Evolutionary conservation across 257 asterid genomes (phyloP).

Genomic region (Ballota nigra): DNA sequence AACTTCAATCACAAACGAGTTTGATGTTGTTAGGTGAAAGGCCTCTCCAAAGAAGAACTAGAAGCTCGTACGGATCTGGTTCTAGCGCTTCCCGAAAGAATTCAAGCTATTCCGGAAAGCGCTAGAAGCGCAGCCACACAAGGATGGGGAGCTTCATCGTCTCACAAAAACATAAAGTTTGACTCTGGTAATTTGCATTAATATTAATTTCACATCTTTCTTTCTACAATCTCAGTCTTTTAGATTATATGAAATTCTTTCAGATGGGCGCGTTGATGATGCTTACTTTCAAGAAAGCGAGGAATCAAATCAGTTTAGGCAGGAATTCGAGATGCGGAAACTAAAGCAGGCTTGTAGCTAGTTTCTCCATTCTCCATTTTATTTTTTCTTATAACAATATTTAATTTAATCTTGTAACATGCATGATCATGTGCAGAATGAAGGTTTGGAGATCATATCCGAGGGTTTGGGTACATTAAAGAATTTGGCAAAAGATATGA

Average conservation of each 20-base stretch:
- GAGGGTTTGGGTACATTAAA: conserved; percentile 76
- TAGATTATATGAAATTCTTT: too few species aligned
- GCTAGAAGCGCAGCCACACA: conserved; percentile 27
- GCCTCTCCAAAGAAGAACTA: conserved; percentile 58
- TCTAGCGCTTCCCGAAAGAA: conserved; percentile 62
- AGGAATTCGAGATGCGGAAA: conserved; percentile 81
- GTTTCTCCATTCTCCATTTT: conserved; percentile 15
- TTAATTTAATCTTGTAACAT: neutral
- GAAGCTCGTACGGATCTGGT: conserved; percentile 74
- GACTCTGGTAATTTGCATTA: conserved; percentile 63
- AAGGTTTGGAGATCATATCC: conserved; percentile 76
- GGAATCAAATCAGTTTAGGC: conserved; percentile 69
- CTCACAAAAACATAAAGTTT: conserved; percentile 58
- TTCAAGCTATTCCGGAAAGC: conserved; percentile 74
- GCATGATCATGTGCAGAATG: conserved; percentile 52
- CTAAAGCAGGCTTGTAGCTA: conserved; percentile 92
- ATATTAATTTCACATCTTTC: too few species aligned
- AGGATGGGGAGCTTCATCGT: conserved; percentile 54
- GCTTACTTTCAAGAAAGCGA: conserved; percentile 57
- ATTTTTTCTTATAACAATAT: neutral
- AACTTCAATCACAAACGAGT: neutral
- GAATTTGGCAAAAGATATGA: conserved; percentile 84
- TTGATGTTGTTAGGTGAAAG: conserved; percentile 57
- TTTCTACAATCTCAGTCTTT: neutral
- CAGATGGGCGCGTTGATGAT: conserved; percentile 58